Conservation (phyloP, 1,284 basidiomycete species). For the Coriolopsis trogii region DNA sequence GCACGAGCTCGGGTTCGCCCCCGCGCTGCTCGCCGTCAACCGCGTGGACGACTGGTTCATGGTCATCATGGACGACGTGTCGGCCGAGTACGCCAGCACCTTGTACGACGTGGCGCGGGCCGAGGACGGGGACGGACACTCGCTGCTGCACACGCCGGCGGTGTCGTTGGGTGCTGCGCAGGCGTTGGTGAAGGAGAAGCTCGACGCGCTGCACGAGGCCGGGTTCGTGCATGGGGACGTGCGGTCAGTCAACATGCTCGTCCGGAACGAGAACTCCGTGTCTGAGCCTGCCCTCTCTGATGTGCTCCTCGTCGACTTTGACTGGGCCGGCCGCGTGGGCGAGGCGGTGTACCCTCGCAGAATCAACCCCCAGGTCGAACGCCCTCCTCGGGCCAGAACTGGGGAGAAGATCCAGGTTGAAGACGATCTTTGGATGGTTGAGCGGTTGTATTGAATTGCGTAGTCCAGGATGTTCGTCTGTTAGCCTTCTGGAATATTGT, state of each 20-base stretch:
- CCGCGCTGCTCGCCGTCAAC: slow-evolving; percentile 13
- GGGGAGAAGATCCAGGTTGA: too few species aligned
- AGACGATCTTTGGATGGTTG: neutral
- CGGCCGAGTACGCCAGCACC: slow-evolving; percentile 10
- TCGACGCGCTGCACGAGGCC: neutral
- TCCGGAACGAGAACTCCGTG: too few species aligned
- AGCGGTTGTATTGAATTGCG: too few species aligned
- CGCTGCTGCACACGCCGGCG: too few species aligned
- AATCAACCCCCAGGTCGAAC: neutral
- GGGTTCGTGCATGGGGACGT: too few species aligned
- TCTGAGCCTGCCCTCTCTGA: neutral
- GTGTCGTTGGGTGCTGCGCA: neutral
- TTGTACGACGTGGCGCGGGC: neutral
- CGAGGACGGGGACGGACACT: neutral
- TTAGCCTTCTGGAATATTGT: too few species aligned
- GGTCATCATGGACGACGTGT: slow-evolving; percentile 19
- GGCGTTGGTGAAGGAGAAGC: neutral
- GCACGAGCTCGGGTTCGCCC: slow-evolving; percentile 10
- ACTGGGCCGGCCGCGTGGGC: neutral
- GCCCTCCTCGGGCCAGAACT: neutral
- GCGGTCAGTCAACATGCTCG: too few species aligned
- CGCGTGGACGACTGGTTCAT: slow-evolving; percentile 14
- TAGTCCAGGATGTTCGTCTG: too few species aligned
- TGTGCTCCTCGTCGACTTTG: neutral
- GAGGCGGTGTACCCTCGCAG: neutral